phyloP scores from a whole-genome alignment of 148 eudicot genomes.

The Selenicereus undatus region DNA sequence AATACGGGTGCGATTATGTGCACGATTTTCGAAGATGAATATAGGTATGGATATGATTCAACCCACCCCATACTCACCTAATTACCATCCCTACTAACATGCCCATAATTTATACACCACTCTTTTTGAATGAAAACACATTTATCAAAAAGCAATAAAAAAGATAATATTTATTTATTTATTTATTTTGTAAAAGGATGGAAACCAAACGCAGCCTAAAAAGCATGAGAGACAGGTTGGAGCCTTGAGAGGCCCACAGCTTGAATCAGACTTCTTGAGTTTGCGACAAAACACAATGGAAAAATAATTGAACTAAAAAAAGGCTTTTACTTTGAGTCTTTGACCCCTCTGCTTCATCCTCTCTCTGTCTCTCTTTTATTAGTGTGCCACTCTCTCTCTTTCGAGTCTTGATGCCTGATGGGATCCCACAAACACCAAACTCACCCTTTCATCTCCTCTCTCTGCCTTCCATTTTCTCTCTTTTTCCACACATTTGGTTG shows the following conservation, averaged over 20 bases:
- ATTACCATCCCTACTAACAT: background rate
- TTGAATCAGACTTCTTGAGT: conserved; percentile 44
- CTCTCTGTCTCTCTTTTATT: conserved; percentile 10
- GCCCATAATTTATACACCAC: background rate
- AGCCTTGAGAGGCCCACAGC: conserved; percentile 41
- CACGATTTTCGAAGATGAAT: no score
- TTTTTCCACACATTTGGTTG: conserved; percentile 25
- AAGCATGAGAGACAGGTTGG: conserved; percentile 43
- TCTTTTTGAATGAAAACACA: background rate
- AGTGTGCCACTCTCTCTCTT: conserved; percentile 13
- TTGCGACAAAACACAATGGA: conserved; percentile 32
- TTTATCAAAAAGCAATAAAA: background rate
- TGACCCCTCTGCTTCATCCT: conserved; percentile 24
- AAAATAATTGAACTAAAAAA: conserved; percentile 39
- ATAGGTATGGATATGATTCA: no score
- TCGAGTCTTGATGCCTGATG: conserved; percentile 31
- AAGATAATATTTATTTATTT: background rate
- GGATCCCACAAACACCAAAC: conserved; percentile 39
- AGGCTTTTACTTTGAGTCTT: conserved; percentile 20
- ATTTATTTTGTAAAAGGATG: conserved; percentile 5
- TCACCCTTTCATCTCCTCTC: conserved; percentile 12
- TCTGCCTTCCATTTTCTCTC: conserved; percentile 18
- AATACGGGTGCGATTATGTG: no score
- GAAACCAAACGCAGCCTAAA: conserved; percentile 14
- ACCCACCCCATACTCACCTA: no score